Evolutionary conservation across 2,329 filamentous ascomycete species (phyloP).

Genomic region (Fusarium hostae): DNA sequence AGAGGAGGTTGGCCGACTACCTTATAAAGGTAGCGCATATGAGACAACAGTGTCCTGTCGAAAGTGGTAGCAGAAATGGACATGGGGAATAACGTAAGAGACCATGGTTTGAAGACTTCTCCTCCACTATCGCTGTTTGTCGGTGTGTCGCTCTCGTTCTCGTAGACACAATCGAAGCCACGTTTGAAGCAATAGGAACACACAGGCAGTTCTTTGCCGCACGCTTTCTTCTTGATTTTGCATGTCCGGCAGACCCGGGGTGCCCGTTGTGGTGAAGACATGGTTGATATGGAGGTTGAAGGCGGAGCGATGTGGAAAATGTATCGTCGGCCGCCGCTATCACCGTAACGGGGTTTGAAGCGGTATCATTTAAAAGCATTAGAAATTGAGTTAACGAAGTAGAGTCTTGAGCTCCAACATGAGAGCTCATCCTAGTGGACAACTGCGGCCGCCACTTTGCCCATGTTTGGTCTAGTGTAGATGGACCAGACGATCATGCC

Average conservation of each 20-base stretch:
- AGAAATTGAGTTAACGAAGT: too few species aligned
- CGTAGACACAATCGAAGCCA: fast-evolving
- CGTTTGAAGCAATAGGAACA: neutral
- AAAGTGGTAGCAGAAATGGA: neutral
- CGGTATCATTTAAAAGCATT: too few species aligned
- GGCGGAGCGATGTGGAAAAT: too few species aligned
- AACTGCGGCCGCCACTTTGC: too few species aligned
- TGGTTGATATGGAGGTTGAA: fast-evolving
- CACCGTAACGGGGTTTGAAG: too few species aligned
- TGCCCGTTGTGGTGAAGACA: neutral
- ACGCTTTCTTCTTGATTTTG: neutral
- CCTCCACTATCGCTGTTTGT: fast-evolving
- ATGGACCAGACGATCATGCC: too few species aligned
- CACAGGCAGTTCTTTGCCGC: neutral
- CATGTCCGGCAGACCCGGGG: neutral
- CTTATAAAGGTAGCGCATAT: neutral
- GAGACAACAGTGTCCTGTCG: neutral
- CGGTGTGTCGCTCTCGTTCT: fast-evolving
- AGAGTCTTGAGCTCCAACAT: too few species aligned
- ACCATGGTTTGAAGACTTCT: neutral
- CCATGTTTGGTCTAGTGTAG: too few species aligned
- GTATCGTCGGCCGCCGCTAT: too few species aligned
- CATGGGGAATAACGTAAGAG: neutral
- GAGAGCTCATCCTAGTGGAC: too few species aligned
- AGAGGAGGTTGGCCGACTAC: neutral